Base-by-base conservation (phyloP, 768 basidiomycete species). In the Phaeotremella fagi region DNA sequence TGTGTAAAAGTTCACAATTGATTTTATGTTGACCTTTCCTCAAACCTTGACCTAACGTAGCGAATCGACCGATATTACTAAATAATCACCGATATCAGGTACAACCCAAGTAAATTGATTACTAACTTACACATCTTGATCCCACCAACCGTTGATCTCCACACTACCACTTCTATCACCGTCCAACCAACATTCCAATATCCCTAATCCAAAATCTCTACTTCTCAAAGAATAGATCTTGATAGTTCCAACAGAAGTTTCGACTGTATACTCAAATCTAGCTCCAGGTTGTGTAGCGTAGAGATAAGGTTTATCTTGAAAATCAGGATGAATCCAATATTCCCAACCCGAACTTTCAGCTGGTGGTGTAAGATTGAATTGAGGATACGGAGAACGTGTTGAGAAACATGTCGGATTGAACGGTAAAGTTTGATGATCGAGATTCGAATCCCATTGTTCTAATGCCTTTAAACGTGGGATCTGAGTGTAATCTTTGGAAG, bases 181-280 rank as follows among this genome's bases (percentile, higher is more conserved):
- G 36, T 64, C 71, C 33, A 63, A 58, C 70, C 70, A 72, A 43
- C 72, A 74, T 33, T 61, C 52, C 11, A 71, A 55, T 25, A 53
- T 65, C 0, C 72, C 72, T n/a, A 74, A 36, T 12, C 70, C 70
- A 49, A 72, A 74, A 14, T 56, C 61, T 46, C 58, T 64, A 23
- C 62, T 65, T n/a, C 59, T 50, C 26, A 74, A 38, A 18, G 67
- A 60, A 52, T 72, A 74, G 52, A 74, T 56, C 55, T 74, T 74
- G 58, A 74, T 60, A 25, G 60, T 41, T 12, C 72, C 72, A 5
- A 71, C 48, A 18, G 49, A 57, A 7, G 72, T 72, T 25, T 66
- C 60, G 27, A 74, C 45, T 25, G 68, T 57, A 44, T 70, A 70
- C 23, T 48, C 43, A 22, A 69, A 62, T 28, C 23, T 50, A 1